A percentile compares a stretch with the other conserved stretches of the same genome.
Evolutionary conservation across 805 yeast genomes (phyloP).

Genomic region (Monosporozyma servazzii): DNA sequence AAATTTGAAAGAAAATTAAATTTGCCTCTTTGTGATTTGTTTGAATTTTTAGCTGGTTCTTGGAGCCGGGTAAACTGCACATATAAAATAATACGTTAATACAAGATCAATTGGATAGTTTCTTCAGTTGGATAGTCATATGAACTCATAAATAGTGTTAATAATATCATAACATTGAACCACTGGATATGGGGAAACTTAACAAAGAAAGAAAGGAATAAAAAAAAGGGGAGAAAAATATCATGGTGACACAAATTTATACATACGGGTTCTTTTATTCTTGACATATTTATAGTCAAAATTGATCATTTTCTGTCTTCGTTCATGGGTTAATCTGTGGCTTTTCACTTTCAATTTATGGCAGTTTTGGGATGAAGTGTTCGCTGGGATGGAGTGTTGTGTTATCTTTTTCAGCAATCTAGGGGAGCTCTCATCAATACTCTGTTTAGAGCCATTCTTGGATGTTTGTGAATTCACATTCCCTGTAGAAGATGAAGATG

Average conservation of each 20-base stretch:
- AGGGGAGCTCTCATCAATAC: background rate
- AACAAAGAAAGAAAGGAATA: background rate
- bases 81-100: background rate
- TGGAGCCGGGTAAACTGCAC: background rate
- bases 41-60: background rate
- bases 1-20: background rate
- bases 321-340: conserved; percentile 6
- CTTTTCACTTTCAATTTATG: background rate
- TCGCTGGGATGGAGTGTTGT: background rate
- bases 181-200: background rate
- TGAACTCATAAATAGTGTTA: background rate
- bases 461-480: background rate
- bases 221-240: background rate
- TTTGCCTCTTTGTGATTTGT: conserved; percentile 1
- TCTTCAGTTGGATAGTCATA: background rate
- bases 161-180: background rate
- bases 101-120: background rate
- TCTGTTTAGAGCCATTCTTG: background rate
- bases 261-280: conserved; percentile 5
- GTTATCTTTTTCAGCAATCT: background rate
- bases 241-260: background rate
- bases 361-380: background rate
- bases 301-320: conserved; percentile 10
- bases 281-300: conserved; percentile 7
- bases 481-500: background rate